A percentile compares a stretch with the other conserved stretches of the same genome.
phyloP scores from a whole-genome alignment of 2,329 filamentous ascomycete species.

The Helminthosporium solani region DNA sequence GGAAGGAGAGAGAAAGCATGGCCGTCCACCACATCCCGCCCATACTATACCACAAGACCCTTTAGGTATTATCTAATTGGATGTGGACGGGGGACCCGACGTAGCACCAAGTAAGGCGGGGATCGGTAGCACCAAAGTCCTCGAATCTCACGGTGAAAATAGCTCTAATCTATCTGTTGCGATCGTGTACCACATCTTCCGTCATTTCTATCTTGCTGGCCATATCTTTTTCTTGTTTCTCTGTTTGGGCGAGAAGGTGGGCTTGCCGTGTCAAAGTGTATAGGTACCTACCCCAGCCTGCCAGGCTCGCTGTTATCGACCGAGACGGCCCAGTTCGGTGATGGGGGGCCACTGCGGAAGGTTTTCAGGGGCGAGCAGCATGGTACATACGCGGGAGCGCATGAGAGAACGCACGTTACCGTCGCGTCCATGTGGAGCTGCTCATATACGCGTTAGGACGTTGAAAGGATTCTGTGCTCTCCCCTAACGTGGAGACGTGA shows the following conservation, averaged over 20 bases:
- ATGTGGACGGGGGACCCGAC: background rate
- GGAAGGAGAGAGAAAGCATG: no score
- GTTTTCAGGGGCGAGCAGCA: conserved; percentile 1
- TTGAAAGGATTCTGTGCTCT: conserved; percentile 1
- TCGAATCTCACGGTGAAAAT: conserved; percentile 19
- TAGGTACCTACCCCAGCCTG: no score
- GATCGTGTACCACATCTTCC: conserved; percentile 1
- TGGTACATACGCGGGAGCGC: background rate
- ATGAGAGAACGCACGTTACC: conserved; percentile 18
- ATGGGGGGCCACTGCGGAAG: no score
- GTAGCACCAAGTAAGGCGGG: background rate
- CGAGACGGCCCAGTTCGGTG: no score
- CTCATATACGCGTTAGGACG: no score
- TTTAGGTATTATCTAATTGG: conserved; percentile 1
- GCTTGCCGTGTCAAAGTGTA: background rate
- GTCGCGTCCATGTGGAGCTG: conserved; percentile 6
- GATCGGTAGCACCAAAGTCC: conserved; percentile 13
- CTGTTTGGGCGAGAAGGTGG: background rate
- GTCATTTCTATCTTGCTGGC: background rate
- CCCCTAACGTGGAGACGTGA: conserved; percentile 14
- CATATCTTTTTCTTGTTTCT: background rate
- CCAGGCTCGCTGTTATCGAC: no score
- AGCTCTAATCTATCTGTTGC: conserved; percentile 24
- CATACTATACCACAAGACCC: no score
- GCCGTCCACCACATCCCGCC: no score